These are phyloP conservation scores for Thielaviopsis ethacetica DNA, from an alignment of 2,329 filamentous ascomycete species.

Conservation along the genomic window DNA sequence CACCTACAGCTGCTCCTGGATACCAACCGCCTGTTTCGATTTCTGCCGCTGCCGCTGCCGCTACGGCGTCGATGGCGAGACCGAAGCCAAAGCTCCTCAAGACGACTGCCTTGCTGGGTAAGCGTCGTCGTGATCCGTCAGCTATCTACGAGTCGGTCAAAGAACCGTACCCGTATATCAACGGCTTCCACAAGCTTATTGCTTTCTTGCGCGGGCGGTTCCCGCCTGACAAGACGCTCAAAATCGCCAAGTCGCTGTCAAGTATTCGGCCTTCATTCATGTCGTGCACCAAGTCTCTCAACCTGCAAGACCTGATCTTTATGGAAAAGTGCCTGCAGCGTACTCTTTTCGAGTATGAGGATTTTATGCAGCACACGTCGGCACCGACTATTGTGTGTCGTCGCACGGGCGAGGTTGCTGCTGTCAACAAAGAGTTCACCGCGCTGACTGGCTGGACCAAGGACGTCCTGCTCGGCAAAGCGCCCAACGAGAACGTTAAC, in stretches of 20 bases:
- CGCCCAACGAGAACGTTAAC: conserved; percentile 78
- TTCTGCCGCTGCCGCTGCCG: conserved; percentile 12
- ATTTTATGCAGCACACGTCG: conserved; percentile 74
- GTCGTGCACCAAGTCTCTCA: conserved; percentile 76
- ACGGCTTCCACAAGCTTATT: conserved; percentile 77
- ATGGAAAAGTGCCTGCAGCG: conserved; percentile 97
- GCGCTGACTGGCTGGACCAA: conserved; percentile 89
- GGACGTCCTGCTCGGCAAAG: conserved; percentile 72
- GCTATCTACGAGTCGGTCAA: conserved; percentile 79
- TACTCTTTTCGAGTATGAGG: conserved; percentile 81
- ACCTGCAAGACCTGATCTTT: conserved; percentile 77
- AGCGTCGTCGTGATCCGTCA: conserved; percentile 56
- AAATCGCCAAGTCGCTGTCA: conserved; percentile 74
- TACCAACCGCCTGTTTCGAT: conserved; percentile 19
- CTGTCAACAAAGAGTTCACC: conserved; percentile 93
- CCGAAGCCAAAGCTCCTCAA: conserved; percentile 25
- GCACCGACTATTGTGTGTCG: conserved; percentile 86
- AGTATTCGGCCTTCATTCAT: conserved; percentile 90
- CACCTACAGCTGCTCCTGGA: conserved; percentile 16
- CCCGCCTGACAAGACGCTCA: conserved; percentile 56
- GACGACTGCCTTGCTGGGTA: conserved; percentile 29
- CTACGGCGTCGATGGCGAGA: conserved; percentile 17
- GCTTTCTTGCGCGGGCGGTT: conserved; percentile 66
- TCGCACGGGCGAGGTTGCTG: conserved; percentile 85
- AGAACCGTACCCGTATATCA: conserved; percentile 80